Evolutionary conservation across 345 rosid species (phyloP).

Genomic region (Lepidium africanum): DNA sequence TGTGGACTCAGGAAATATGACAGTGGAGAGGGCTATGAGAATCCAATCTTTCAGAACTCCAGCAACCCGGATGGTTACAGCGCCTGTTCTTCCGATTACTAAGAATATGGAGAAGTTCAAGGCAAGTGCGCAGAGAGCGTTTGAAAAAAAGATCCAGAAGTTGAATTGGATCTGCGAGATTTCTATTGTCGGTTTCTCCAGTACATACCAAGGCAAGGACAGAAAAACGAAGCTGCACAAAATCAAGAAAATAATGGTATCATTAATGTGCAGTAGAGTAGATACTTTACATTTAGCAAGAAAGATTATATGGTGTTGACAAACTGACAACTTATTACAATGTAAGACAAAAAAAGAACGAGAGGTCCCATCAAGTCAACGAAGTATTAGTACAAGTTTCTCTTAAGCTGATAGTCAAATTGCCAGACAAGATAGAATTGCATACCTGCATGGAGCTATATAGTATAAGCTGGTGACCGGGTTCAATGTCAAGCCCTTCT

Average conservation of each 20-base stretch:
- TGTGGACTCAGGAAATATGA: conserved; percentile 85
- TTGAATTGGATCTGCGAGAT: conserved; percentile 83
- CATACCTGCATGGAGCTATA: conserved; percentile 86
- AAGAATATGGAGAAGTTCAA: conserved; percentile 88
- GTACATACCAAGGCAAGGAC: conserved; percentile 81
- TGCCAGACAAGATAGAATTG: background rate
- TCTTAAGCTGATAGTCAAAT: background rate
- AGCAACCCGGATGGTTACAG: conserved; percentile 87
- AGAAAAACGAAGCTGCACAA: conserved; percentile 80
- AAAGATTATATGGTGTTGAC: background rate
- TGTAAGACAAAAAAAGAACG: background rate
- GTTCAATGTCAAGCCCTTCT: conserved; percentile 79
- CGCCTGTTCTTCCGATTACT: conserved; percentile 95
- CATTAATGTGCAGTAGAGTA: background rate
- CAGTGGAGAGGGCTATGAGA: conserved; percentile 88
- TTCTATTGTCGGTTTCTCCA: conserved; percentile 81
- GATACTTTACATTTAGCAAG: background rate
- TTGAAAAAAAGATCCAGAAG: conserved; percentile 96
- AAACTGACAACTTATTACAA: background rate
- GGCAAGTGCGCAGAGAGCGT: conserved; percentile 87
- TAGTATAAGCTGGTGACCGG: conserved; percentile 94
- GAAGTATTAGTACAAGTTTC: background rate
- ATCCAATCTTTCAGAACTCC: conserved; percentile 98
- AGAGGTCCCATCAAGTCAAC: background rate
- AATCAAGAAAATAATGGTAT: background rate